These are phyloP conservation scores for Pyrenochaeta sp. DNA, from an alignment of 2,329 filamentous ascomycete species.

Conservation along the genomic window DNA sequence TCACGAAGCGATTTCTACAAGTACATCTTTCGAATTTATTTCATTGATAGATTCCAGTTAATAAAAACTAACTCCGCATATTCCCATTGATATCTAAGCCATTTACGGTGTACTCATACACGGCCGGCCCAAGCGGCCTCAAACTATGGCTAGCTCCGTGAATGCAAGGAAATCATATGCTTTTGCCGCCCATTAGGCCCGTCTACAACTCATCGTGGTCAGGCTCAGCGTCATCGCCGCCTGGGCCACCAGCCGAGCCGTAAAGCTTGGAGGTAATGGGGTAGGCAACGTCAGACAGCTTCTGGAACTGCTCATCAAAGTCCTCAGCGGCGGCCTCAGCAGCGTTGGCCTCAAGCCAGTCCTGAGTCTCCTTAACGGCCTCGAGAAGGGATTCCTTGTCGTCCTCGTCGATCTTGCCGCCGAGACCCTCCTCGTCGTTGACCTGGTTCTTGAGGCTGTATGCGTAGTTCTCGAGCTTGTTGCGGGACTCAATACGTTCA, in stretches of 20 bases:
- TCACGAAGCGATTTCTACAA: not conserved
- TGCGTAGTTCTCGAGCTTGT: constrained; percentile 98
- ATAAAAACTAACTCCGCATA: constrained; percentile 34
- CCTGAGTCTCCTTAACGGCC: constrained; percentile 94
- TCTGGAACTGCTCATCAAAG: constrained; percentile 99
- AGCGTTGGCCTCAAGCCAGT: constrained; percentile 97
- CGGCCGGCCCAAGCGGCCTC: constrained; percentile 20
- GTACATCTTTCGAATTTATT: constrained; percentile 21
- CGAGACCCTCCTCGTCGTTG: constrained; percentile 94
- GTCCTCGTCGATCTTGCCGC: constrained; percentile 97
- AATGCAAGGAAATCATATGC: constrained; percentile 29
- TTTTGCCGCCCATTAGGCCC: constrained; percentile 15
- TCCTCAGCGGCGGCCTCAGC: constrained; percentile 87
- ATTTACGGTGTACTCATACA: constrained; percentile 42
- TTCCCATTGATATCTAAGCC: constrained; percentile 29
- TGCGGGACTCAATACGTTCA: constrained; percentile 95
- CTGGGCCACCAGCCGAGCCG: constrained; percentile 68
- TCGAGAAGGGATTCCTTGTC: constrained; percentile 97
- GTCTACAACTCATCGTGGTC: constrained; percentile 61
- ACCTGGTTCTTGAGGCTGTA: constrained; percentile 99
- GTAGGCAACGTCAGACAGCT: constrained; percentile 94
- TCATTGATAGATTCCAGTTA: constrained; percentile 24
- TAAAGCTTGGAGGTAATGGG: constrained; percentile 99
- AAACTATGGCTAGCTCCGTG: constrained; percentile 22
- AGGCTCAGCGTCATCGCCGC: constrained; percentile 70